Conservation (phyloP, 1,284 basidiomycete genomes). For the Ceratobasidium sp. region DNA sequence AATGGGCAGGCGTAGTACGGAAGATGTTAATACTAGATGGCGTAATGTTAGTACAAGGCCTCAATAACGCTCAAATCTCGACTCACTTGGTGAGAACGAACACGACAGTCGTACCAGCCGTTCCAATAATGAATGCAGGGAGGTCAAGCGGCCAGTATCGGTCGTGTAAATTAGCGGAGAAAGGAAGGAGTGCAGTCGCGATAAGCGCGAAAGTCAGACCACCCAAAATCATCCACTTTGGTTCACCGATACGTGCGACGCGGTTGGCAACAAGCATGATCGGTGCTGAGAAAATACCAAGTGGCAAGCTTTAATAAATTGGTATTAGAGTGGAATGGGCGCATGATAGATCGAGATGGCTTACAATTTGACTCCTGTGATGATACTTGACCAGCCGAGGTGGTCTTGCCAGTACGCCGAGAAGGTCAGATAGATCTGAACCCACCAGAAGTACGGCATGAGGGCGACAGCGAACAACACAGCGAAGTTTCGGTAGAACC, state of each 20-base stretch:
- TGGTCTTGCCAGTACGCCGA: constrained; percentile 41
- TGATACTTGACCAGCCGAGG: constrained; percentile 43
- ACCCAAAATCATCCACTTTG: constrained; percentile 63
- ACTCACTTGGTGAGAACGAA: constrained; percentile 40
- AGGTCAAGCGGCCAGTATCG: constrained; percentile 66
- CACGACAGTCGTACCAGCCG: constrained; percentile 38
- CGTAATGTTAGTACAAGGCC: too few species aligned
- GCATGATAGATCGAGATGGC: not conserved
- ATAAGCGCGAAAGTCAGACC: constrained; percentile 59
- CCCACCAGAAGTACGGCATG: constrained; percentile 60
- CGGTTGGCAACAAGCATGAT: constrained; percentile 59
- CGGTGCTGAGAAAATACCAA: constrained; percentile 50
- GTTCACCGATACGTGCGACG: constrained; percentile 58
- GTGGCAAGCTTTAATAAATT: constrained; percentile 24
- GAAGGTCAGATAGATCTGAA: constrained; percentile 45
- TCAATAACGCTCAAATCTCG: not conserved
- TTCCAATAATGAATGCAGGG: constrained; percentile 60
- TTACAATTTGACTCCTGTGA: constrained; percentile 45
- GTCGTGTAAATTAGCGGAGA: constrained; percentile 57
- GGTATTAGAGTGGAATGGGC: not conserved
- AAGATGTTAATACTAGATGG: constrained; percentile 39
- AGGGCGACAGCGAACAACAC: constrained; percentile 59
- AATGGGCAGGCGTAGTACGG: constrained; percentile 45
- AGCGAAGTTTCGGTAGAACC: constrained; percentile 60
- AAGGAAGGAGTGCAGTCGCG: constrained; percentile 62